These are phyloP conservation scores for Spathaspora arborariae DNA, from an alignment of 805 yeast species.

Conservation along the genomic window DNA sequence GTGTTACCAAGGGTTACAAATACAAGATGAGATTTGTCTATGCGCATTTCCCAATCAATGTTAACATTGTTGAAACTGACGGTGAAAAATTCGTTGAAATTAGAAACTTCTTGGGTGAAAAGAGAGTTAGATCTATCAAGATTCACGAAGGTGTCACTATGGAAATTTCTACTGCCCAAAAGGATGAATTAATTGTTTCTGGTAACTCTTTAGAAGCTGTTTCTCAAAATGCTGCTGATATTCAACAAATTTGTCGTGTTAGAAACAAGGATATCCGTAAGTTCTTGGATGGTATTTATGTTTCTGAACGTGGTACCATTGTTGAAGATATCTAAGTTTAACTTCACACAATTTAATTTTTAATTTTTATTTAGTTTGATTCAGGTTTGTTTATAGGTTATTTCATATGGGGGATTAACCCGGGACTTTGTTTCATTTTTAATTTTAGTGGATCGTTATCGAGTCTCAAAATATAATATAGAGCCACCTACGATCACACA, in stretches of 20 bases:
- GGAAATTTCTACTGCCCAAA: constrained; percentile 76
- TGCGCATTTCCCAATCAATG: constrained; percentile 99
- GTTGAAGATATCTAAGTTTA: constrained; percentile 54
- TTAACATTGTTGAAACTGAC: constrained; percentile 80
- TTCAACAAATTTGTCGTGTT: constrained; percentile 97
- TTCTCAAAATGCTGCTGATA: constrained; percentile 97
- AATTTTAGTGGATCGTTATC: constrained; percentile 10
- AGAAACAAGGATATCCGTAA: constrained; percentile 99
- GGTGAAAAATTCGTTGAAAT: constrained; percentile 79
- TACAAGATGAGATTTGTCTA: constrained; percentile 99
- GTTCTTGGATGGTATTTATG: constrained; percentile 99
- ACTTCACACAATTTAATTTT: constrained; percentile 14
- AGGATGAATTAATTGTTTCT: constrained; percentile 88
- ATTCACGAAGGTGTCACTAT: constrained; percentile 87
- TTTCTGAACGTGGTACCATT: constrained; percentile 90
- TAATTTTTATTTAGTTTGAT: constrained; percentile 11
- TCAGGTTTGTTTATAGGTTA: neutral
- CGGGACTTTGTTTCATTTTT: neutral
- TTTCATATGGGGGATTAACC: constrained; percentile 1
- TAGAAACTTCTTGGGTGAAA: constrained; percentile 99
- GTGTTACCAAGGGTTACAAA: constrained; percentile 99
- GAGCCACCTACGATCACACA: constrained; percentile 46
- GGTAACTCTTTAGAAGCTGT: constrained; percentile 98
- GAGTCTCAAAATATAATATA: constrained; percentile 25
- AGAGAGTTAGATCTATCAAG: constrained; percentile 86